phyloP scores from a whole-genome alignment of 108 stramenopile genomes.

The Skeletonema marinoi region DNA sequence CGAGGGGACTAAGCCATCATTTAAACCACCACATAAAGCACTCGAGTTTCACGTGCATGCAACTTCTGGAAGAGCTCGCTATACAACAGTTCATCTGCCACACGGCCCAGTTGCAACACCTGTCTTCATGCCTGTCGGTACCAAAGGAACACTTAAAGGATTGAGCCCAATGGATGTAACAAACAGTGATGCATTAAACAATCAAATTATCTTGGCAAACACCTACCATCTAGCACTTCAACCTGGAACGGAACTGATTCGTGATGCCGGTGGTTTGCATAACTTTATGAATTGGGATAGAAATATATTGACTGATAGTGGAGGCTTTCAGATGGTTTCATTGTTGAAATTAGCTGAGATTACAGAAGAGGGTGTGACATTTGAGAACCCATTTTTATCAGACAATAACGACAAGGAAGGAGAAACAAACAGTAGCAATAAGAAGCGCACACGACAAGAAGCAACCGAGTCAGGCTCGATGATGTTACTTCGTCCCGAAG shows the following conservation, averaged over 20 bases:
- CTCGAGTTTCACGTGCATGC: slow-evolving; percentile 73
- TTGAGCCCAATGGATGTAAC: slow-evolving; percentile 77
- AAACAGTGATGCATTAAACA: slow-evolving; percentile 52
- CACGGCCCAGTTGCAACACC: slow-evolving; percentile 91
- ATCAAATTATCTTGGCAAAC: slow-evolving; percentile 94
- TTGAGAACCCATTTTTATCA: slow-evolving; percentile 80
- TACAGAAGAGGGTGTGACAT: slow-evolving; percentile 96
- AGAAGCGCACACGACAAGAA: slow-evolving; percentile 2
- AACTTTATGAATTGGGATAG: slow-evolving; percentile 87
- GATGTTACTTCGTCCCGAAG: slow-evolving; percentile 94
- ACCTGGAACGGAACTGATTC: slow-evolving; percentile 87
- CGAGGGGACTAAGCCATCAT: slow-evolving; percentile 50
- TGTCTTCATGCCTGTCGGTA: slow-evolving; percentile 99
- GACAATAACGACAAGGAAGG: slow-evolving; percentile 6
- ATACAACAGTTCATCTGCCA: slow-evolving; percentile 68
- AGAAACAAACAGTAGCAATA: slow-evolving; percentile 2
- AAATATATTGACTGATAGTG: slow-evolving; percentile 92
- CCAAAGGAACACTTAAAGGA: slow-evolving; percentile 96
- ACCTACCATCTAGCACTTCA: slow-evolving; percentile 97
- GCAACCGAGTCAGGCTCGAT: slow-evolving; percentile 36
- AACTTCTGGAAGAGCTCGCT: slow-evolving; percentile 71
- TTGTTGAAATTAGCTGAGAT: slow-evolving; percentile 91
- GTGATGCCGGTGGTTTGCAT: slow-evolving; percentile 88
- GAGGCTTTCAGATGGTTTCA: slow-evolving; percentile 99
- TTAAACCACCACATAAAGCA: slow-evolving; percentile 52